These are phyloP conservation scores for Diaporthe sp. DNA, from an alignment of 2,329 filamentous ascomycete genomes.

Conservation along the genomic window DNA sequence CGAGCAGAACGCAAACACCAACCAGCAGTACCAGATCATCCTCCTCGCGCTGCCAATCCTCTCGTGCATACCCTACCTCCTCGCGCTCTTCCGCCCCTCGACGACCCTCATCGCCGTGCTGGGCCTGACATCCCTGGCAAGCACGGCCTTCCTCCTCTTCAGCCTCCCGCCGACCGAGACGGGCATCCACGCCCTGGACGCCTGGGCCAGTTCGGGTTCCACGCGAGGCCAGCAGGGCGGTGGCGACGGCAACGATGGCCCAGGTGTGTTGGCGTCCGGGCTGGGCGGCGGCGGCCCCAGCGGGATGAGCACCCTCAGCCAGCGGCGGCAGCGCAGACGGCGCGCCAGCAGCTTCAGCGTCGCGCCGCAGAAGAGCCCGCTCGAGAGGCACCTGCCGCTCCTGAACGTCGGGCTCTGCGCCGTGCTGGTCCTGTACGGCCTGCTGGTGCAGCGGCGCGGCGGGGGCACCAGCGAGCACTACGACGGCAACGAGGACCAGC, in stretches of 20 bases:
- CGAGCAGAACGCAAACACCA: conserved; percentile 67
- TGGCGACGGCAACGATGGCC: neutral
- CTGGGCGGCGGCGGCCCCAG: conserved; percentile 2
- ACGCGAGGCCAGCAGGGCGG: conserved; percentile 36
- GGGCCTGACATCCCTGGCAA: conserved; percentile 72
- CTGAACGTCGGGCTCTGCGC: conserved; percentile 71
- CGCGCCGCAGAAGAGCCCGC: conserved; percentile 53
- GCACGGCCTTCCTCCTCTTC: conserved; percentile 73
- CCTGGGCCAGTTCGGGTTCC: conserved; percentile 52
- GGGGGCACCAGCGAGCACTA: conserved; percentile 40
- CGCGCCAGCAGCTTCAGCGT: conserved; percentile 43
- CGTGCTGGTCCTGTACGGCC: conserved; percentile 63
- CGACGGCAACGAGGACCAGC: neutral
- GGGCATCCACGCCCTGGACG: conserved; percentile 65
- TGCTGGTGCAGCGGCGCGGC: conserved; percentile 50
- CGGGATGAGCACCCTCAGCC: conserved; percentile 35
- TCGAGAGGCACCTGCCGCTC: conserved; percentile 71
- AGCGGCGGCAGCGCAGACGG: conserved; percentile 28
- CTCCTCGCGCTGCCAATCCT: conserved; percentile 74
- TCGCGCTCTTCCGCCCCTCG: conserved; percentile 57
- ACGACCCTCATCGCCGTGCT: conserved; percentile 64
- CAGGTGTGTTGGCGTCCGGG: neutral
- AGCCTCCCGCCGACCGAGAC: conserved; percentile 67
- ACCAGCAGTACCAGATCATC: conserved; percentile 68
- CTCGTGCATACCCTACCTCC: conserved; percentile 68